Evolutionary conservation across 2,329 filamentous ascomycete genomes (phyloP).

Genomic region (Colletotrichum lini): DNA sequence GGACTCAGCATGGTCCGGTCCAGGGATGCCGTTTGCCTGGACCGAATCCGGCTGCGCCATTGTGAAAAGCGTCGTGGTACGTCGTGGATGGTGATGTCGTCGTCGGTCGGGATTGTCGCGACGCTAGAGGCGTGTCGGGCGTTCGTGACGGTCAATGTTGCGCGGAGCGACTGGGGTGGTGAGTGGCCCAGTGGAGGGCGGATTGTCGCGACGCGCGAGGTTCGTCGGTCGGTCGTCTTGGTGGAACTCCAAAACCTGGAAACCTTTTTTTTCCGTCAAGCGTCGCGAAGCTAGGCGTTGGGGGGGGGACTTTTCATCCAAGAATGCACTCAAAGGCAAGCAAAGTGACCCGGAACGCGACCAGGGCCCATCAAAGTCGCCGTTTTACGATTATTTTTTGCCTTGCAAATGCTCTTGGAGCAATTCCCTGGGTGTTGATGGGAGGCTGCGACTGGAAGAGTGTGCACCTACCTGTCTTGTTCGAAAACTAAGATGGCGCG

Average conservation of each 20-base stretch:
- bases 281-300: constrained; percentile 50
- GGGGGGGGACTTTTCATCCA: constrained; percentile 51
- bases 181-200: constrained; percentile 41
- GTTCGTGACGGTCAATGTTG: constrained; percentile 30
- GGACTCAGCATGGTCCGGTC: constrained; percentile 51
- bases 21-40: constrained; percentile 59
- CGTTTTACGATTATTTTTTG: constrained; percentile 32
- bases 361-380: constrained; percentile 38
- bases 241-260: constrained; percentile 55
- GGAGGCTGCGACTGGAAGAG: constrained; percentile 47
- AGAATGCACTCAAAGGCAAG: constrained; percentile 39
- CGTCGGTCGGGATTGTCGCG: constrained; percentile 18
- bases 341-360: constrained; percentile 39
- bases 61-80: constrained; percentile 40
- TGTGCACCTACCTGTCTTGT: constrained; percentile 50
- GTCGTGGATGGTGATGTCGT: constrained; percentile 18
- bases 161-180: constrained; percentile 42
- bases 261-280: constrained; percentile 52
- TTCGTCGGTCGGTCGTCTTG: constrained; percentile 46
- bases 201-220: constrained; percentile 45
- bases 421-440: constrained; percentile 46
- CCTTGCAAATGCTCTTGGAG: constrained; percentile 38
- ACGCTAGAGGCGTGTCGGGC: constrained; percentile 19
- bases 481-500: constrained; percentile 44
- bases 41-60: constrained; percentile 60